These are phyloP conservation scores for Coniferiporia sulphurascens DNA, from an alignment of 1,284 basidiomycete species.

Conservation along the genomic window DNA sequence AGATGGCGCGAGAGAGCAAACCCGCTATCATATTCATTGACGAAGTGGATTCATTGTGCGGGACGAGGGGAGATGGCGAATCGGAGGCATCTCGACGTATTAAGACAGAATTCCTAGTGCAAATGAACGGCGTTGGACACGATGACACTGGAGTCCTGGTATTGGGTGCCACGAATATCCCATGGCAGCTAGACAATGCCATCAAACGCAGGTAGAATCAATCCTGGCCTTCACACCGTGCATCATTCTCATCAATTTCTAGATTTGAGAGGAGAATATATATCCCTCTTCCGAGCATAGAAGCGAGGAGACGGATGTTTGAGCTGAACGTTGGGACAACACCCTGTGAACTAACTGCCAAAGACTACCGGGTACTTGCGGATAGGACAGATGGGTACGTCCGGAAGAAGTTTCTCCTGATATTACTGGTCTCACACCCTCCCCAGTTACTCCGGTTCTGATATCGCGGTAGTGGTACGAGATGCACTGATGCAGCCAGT, in stretches of 20 bases:
- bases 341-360: slow-evolving; percentile 75
- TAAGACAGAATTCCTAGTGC: slow-evolving; percentile 97
- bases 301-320: slow-evolving; percentile 95
- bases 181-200: slow-evolving; percentile 95
- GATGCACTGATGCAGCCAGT: slow-evolving; percentile 99
- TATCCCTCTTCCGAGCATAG: slow-evolving; percentile 92
- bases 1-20: slow-evolving; percentile 94
- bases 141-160: slow-evolving; percentile 98
- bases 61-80: slow-evolving; percentile 93
- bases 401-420: background rate
- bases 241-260: slow-evolving; percentile 4
- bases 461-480: slow-evolving; percentile 92
- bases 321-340: slow-evolving; percentile 94
- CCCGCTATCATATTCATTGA: slow-evolving; percentile 99
- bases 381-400: slow-evolving; percentile 81
- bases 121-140: slow-evolving; percentile 99
- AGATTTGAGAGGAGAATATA: slow-evolving; percentile 98
- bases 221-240: background rate
- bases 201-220: slow-evolving; percentile 84
- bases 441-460: slow-evolving; percentile 83
- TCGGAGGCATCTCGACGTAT: slow-evolving; percentile 94
- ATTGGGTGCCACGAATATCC: slow-evolving; percentile 97
- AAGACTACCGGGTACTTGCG: slow-evolving; percentile 83
- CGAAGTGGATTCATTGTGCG: slow-evolving; percentile 95
- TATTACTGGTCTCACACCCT: slow-evolving; percentile 3